Base-by-base conservation (phyloP, 2,329 filamentous ascomycete genomes). In the Onygenales sp. region DNA sequence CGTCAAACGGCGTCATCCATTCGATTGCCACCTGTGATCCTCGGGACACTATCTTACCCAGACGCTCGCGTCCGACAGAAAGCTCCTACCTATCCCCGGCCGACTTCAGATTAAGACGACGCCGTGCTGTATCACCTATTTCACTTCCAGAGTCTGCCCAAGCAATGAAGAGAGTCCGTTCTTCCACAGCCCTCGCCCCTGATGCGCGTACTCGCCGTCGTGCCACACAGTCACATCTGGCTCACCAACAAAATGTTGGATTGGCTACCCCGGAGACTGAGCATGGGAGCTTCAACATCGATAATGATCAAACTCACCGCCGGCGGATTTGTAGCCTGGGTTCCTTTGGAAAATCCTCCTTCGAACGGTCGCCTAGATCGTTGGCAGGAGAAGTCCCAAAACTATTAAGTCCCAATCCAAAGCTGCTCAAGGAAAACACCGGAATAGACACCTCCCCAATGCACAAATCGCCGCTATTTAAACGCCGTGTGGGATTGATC, bases 191-290 rank as follows among this genome's bases (percentile, higher is more conserved):
- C 56, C 60, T 77, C 51, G 71, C 77, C 50, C 74, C 77, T 48
- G 74, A 76, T 57, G 71, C 70, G 52, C 77, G 78, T 58, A 74
- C 76, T 62, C 75, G 75, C 51, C 73, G 76, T 46, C 63, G 63
- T 57, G 67, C 54, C 27, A 39, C 53, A 43, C 53, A 52, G 33
- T 44, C 50, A 32, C 50, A 46, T 17, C 53, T 13, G 56, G 53
- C 61, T 17, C 59, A 65, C 57, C 62, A 66, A 17, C 59, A 60
- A 13, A 54, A 63, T 39, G 64, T 65, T 45, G 70, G 70, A 7
- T 56, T 73, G 49, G 71, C 67, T 32, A 71, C 70, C 9, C 70
- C 70, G 34, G 69, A 72, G 55, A 70, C 67, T 10, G 70, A 72
- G 56, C 61, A 58, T 44, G 66, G 59, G 51, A 57, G 61, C 49